These are phyloP conservation scores for Agaricus subrufescens DNA, from an alignment of 768 basidiomycete genomes.

Conservation along the genomic window DNA sequence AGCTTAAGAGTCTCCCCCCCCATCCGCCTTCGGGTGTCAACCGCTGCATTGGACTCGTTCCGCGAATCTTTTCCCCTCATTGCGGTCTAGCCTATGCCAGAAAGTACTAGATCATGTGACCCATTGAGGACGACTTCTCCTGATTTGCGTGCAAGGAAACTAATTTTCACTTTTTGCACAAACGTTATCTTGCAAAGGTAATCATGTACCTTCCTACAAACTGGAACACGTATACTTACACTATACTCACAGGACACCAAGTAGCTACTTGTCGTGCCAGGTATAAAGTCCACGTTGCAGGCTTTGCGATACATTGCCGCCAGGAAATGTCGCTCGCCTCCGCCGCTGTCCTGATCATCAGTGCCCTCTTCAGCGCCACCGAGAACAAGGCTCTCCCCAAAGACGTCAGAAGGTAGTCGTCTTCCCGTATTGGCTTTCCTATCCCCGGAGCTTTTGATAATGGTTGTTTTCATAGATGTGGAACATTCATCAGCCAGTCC, in stretches of 20 bases:
- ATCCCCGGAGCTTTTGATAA: neutral
- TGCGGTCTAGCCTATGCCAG: no score
- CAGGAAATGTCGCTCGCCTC: neutral
- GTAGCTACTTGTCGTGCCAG: neutral
- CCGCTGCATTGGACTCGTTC: neutral
- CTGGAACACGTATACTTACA: no score
- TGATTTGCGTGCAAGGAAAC: neutral
- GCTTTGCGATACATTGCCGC: neutral
- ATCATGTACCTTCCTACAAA: slow-evolving; percentile 1
- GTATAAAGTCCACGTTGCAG: slow-evolving; percentile 1
- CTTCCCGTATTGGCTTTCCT: neutral
- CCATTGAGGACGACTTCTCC: neutral
- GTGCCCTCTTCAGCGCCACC: neutral
- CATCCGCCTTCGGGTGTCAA: no score
- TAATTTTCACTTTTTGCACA: neutral
- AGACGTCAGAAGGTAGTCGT: neutral
- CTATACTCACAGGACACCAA: neutral
- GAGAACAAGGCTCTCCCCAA: neutral
- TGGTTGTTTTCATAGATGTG: neutral
- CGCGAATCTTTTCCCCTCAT: neutral
- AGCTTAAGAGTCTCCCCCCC: no score
- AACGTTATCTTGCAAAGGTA: neutral
- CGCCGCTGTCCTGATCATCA: neutral
- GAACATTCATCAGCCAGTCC: slow-evolving; percentile 1
- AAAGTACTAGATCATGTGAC: no score